Conservation (phyloP, 2,329 filamentous ascomycete species). For the Dothidotthia symphoricarpi region DNA sequence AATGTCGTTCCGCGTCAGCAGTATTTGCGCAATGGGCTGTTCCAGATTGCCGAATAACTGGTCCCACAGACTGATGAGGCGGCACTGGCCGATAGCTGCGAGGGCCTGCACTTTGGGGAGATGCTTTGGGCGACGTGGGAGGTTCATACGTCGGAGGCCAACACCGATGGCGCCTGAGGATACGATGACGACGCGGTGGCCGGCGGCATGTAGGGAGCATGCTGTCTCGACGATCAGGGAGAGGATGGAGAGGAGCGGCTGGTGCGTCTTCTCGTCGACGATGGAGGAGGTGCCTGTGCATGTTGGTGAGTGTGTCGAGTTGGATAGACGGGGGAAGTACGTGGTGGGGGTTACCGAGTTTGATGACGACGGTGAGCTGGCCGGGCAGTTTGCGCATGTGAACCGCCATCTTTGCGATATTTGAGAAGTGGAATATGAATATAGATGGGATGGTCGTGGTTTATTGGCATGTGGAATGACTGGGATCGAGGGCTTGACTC, state of each 20-base stretch:
- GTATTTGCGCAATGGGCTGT: slow-evolving; percentile 90
- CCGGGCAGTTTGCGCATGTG: slow-evolving; percentile 54
- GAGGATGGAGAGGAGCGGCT: slow-evolving; percentile 86
- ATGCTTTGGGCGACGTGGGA: slow-evolving; percentile 84
- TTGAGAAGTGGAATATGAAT: no score
- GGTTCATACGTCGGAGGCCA: slow-evolving; percentile 83
- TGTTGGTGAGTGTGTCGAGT: slow-evolving; percentile 32
- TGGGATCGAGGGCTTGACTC: not conserved
- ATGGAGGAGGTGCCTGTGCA: slow-evolving; percentile 91
- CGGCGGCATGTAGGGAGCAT: slow-evolving; percentile 81
- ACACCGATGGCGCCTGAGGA: slow-evolving; percentile 97
- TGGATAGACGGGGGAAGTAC: slow-evolving; percentile 23
- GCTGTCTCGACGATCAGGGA: slow-evolving; percentile 93
- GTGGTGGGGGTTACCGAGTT: slow-evolving; percentile 63
- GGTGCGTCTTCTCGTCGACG: slow-evolving; percentile 91
- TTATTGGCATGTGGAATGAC: no score
- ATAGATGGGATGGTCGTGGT: no score
- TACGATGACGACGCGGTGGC: slow-evolving; percentile 91
- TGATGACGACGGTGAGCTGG: slow-evolving; percentile 74
- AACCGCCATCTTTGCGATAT: slow-evolving; percentile 27
- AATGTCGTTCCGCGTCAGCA: slow-evolving; percentile 94
- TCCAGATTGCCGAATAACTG: slow-evolving; percentile 82
- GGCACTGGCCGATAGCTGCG: slow-evolving; percentile 93
- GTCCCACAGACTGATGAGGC: slow-evolving; percentile 94
- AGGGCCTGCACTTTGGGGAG: slow-evolving; percentile 88